Evolutionary conservation across 257 asterid species (phyloP).

Genomic region (Misopates orontium): DNA sequence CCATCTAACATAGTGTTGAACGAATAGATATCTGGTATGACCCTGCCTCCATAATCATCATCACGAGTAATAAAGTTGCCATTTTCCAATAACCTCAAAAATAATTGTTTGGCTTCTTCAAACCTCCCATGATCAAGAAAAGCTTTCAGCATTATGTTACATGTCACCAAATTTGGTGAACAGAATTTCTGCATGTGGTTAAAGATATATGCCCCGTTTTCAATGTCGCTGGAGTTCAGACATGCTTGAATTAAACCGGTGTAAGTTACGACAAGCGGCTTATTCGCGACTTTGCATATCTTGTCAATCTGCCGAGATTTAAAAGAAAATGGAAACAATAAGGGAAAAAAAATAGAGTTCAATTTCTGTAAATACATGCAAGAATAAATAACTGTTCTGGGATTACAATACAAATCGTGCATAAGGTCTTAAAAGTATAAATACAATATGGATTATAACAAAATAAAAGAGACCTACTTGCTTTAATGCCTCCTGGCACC

Average conservation of each 20-base stretch:
- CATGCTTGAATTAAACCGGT: constrained; percentile 94
- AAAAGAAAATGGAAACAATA: constrained; percentile 4
- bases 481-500: constrained; percentile 77
- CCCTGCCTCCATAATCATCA: constrained; percentile 48
- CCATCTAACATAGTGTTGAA: constrained; percentile 88
- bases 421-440: background rate
- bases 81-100: constrained; percentile 56
- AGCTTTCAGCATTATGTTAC: constrained; percentile 80
- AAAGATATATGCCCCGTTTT: constrained; percentile 62
- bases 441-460: background rate
- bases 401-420: background rate
- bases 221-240: constrained; percentile 57
- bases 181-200: constrained; percentile 81
- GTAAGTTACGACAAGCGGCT: constrained; percentile 94
- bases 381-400: too few relatives aligned
- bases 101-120: constrained; percentile 67
- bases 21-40: constrained; percentile 73
- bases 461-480: constrained; percentile 50
- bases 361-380: background rate
- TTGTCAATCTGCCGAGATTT: constrained; percentile 64
- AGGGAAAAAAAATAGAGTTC: background rate
- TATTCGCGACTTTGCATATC: constrained; percentile 87
- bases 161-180: constrained; percentile 76
- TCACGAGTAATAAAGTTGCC: constrained; percentile 35
- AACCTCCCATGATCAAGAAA: constrained; percentile 67